phyloP scores from a whole-genome alignment of 352 stramenopile species.

The Pelagophyceae sp. region DNA sequence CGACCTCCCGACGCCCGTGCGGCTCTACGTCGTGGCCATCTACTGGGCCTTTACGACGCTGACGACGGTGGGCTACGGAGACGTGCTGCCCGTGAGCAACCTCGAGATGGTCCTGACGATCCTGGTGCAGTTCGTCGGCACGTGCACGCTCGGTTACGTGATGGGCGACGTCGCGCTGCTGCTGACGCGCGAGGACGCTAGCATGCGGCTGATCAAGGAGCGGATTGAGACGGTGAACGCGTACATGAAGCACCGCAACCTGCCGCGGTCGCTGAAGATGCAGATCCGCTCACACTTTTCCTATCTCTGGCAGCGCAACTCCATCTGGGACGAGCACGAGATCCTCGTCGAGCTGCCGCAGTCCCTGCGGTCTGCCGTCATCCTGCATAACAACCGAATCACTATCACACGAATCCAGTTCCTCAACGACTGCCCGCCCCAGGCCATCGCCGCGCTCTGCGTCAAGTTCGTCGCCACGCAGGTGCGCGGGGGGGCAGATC shows the following conservation, averaged over 20 bases:
- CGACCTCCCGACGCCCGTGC: slow-evolving; percentile 26
- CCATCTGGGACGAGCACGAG: slow-evolving; percentile 57
- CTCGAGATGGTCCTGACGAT: slow-evolving; percentile 59
- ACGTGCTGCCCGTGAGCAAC: slow-evolving; percentile 60
- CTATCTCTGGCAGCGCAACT: slow-evolving; percentile 27
- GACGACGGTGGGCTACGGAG: slow-evolving; percentile 64
- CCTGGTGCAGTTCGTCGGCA: slow-evolving; percentile 55
- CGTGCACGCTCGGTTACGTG: slow-evolving; percentile 61
- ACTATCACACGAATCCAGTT: not conserved
- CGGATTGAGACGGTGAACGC: slow-evolving; percentile 24
- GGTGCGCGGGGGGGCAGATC: too few species aligned
- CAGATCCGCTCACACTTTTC: slow-evolving; percentile 23
- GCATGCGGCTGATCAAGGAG: slow-evolving; percentile 21
- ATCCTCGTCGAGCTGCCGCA: slow-evolving; percentile 23
- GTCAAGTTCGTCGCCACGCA: slow-evolving; percentile 8
- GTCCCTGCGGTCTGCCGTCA: slow-evolving; percentile 2
- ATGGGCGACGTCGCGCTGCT: slow-evolving; percentile 70
- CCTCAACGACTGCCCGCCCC: not conserved
- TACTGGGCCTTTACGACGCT: slow-evolving; percentile 70
- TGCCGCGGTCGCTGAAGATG: slow-evolving; percentile 9
- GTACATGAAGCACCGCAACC: slow-evolving; percentile 27
- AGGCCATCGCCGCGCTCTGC: slow-evolving; percentile 21
- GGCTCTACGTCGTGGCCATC: slow-evolving; percentile 63
- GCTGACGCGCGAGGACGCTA: slow-evolving; percentile 45
- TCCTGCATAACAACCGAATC: not conserved